Base-by-base conservation (phyloP, 371 early-diverging fungal genomes). In the Coemansia sp. region DNA sequence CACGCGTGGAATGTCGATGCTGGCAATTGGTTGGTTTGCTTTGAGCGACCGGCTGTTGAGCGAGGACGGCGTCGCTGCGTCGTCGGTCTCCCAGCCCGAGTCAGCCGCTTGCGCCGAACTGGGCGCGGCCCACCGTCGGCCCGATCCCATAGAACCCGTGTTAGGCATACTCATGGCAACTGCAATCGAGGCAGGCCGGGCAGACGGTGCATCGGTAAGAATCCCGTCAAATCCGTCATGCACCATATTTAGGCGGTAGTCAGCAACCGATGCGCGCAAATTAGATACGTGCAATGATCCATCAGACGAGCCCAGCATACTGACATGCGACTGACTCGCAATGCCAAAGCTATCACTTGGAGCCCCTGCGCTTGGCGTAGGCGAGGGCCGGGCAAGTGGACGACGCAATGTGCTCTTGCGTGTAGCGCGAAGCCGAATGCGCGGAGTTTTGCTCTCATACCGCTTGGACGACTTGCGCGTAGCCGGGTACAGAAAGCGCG, bases 61-160 rank as follows among this genome's bases (percentile, higher is more conserved):
- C 13, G 50, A 37, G 10, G 31, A 21, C 13, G 48, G 13, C 31
- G n/a, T 48, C 2, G 51, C 34, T 10, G 61, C 27, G 18, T 76
- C 76, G 50, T 76, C 76, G 8, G 76, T 76, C 63, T 76, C 76
- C 76, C 76, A 76, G 16, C 76, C 76, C 6, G 76, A 76, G 31
- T 76, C 76, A 3, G 47, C 64, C 4, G 57, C 61, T 10, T 58
- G 56, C 11, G 61, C 48, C 0, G 48, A 48, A 48, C 68, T 24
- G 48, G 7, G 14, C 18, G 1, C 8, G 60, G 48, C 14, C 50
- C 5, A 16, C 34, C 40, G 52, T 2, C 34, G 34, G 34, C 34
- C 34, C 34, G 34, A 34, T 34, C 34, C 34, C 10, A 45, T 42
- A 24, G 24, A 24, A 16, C 54, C 37, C 26, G 13, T 24, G 53